Evolutionary conservation across 2,329 filamentous ascomycete species (phyloP).

Genomic region (Monosporascus cannonballus): DNA sequence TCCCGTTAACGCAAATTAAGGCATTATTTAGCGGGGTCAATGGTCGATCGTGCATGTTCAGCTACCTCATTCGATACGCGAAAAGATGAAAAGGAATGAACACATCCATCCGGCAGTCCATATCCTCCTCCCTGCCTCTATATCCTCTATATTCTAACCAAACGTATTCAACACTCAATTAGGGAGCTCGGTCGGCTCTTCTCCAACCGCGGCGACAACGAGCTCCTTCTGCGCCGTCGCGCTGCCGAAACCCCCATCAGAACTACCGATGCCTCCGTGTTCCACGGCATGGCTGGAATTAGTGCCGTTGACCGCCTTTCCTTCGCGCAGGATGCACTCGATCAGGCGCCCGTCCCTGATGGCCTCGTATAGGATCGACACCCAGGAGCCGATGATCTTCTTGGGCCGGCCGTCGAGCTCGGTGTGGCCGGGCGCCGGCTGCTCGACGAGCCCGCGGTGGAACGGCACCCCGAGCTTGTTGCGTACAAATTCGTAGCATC

Average conservation of each 20-base stretch:
- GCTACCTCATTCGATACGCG: not conserved
- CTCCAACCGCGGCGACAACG: not conserved
- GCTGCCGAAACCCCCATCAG: not conserved
- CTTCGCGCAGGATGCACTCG: not conserved
- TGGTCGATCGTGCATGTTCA: not conserved
- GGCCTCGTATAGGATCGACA: conserved; percentile 14
- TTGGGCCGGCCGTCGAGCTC: conserved; percentile 12
- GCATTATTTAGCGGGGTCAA: not conserved
- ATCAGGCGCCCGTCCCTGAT: not conserved
- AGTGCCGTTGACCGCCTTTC: not conserved
- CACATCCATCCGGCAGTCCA: no score
- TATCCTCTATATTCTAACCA: no score
- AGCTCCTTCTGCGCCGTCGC: not conserved
- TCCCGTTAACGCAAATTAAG: not conserved
- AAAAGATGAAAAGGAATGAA: no score
- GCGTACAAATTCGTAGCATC: conserved; percentile 12
- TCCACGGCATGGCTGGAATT: not conserved
- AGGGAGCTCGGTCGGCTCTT: no score
- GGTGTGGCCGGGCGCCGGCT: conserved; percentile 8
- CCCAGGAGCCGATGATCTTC: conserved; percentile 15
- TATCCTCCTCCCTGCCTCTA: no score
- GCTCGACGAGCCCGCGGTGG: conserved; percentile 16
- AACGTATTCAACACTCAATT: no score
- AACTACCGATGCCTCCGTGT: not conserved
- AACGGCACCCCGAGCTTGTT: conserved; percentile 15